A percentile compares a stretch with the other conserved stretches of the same genome.
Evolutionary conservation across 768 basidiomycete species (phyloP).

Genomic region (Agaricus subrufescens): DNA sequence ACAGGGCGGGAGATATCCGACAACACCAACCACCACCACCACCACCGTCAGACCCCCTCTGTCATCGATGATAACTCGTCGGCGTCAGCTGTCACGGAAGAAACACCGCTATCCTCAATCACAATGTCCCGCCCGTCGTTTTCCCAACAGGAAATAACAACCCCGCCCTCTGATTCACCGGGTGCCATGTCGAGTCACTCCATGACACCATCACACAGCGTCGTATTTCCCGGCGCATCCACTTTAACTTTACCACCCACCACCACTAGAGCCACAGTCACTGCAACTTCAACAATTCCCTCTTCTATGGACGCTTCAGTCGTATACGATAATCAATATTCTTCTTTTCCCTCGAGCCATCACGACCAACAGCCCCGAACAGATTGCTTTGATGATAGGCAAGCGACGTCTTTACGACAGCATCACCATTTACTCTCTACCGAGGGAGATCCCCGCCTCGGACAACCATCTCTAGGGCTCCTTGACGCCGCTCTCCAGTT

Average conservation of each 20-base stretch:
- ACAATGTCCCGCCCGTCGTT: background rate
- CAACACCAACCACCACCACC: background rate
- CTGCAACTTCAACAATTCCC: background rate
- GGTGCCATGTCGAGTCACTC: conserved; percentile 5
- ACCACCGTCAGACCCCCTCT: background rate
- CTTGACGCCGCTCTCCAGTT: conserved; percentile 75
- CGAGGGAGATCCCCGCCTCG: conserved; percentile 16
- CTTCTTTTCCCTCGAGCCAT: conserved; percentile 1
- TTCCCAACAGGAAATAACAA: background rate
- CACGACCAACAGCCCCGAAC: background rate
- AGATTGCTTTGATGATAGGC: background rate
- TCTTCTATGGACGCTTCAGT: conserved; percentile 1
- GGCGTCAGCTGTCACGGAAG: conserved; percentile 1
- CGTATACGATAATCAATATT: background rate
- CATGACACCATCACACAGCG: conserved; percentile 3
- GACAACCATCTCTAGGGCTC: conserved; percentile 65
- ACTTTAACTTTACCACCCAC: background rate
- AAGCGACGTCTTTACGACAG: background rate
- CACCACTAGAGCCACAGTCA: background rate
- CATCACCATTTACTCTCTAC: background rate
- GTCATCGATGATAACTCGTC: conserved; percentile 8
- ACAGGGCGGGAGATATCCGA: background rate
- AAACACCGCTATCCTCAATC: conserved; percentile 1
- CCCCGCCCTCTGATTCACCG: background rate
- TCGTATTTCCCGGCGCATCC: background rate